Evolutionary conservation across 345 rosid genomes (phyloP).

Genomic region (Eutrema heterophyllum): DNA sequence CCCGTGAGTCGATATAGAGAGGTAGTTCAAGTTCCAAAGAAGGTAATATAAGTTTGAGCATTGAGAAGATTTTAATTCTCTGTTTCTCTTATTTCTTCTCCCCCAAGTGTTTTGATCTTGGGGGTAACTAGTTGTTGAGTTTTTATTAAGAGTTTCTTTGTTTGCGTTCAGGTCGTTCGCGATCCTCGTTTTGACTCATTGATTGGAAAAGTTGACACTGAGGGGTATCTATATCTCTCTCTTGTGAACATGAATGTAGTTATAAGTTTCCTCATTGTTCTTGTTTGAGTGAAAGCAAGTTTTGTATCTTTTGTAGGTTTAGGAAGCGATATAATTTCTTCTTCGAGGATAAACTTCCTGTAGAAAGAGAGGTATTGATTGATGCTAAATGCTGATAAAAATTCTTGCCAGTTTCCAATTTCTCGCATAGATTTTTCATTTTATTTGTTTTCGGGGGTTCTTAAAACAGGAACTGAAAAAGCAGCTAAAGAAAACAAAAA

Average conservation of each 20-base stretch:
- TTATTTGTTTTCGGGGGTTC: neutral
- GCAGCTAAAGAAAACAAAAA: conserved; percentile 39
- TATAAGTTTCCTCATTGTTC: neutral
- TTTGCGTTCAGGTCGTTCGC: conserved; percentile 30
- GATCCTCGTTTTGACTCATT: conserved; percentile 82
- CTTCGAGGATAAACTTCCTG: conserved; percentile 57
- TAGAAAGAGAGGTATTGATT: conserved; percentile 34
- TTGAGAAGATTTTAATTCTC: neutral
- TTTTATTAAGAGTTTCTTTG: neutral
- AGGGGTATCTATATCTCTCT: conserved; percentile 45
- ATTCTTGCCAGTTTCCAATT: neutral
- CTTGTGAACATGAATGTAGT: neutral
- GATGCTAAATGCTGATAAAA: neutral
- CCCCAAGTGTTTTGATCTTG: neutral
- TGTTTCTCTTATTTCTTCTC: neutral
- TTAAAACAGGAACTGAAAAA: conserved; percentile 39
- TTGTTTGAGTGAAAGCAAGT: neutral
- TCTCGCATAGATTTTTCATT: neutral
- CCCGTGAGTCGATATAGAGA: conserved; percentile 76
- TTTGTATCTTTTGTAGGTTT: conserved; percentile 41
- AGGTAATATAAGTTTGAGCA: conserved; percentile 33
- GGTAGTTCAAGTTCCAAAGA: conserved; percentile 71
- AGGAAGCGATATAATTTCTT: conserved; percentile 75
- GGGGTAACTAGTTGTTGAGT: neutral
- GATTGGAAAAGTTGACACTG: conserved; percentile 56